These are phyloP conservation scores for Malassezia nana DNA, from an alignment of 1,284 basidiomycete species.

Conservation along the genomic window DNA sequence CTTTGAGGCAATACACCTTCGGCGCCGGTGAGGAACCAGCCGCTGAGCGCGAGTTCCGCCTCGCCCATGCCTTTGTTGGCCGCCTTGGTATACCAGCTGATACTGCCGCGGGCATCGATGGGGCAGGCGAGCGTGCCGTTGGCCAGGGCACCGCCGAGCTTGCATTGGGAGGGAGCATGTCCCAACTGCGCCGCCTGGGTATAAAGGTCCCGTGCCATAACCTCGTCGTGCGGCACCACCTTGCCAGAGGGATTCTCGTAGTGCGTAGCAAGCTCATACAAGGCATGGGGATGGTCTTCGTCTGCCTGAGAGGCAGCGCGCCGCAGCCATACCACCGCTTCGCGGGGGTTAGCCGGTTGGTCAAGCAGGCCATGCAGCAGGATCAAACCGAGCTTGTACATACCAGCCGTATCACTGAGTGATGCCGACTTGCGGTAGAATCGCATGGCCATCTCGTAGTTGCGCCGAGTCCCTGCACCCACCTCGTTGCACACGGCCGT, in stretches of 20 bases:
- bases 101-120: constrained; percentile 80
- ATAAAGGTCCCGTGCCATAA: constrained; percentile 73
- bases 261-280: constrained; percentile 88
- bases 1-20: constrained; percentile 94
- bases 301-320: constrained; percentile 94
- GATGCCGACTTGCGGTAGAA: constrained; percentile 96
- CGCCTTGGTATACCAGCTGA: constrained; percentile 97
- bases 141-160: constrained; percentile 88
- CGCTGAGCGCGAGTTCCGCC: constrained; percentile 86
- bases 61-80: constrained; percentile 89
- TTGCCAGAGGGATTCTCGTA: constrained; percentile 57
- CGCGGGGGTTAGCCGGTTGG: constrained; percentile 73
- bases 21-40: constrained; percentile 76
- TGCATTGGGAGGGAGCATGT: constrained; percentile 86
- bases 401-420: constrained; percentile 89
- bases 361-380: constrained; percentile 74
- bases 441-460: constrained; percentile 75
- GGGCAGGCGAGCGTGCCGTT: constrained; percentile 81
- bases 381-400: constrained; percentile 98
- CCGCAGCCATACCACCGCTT: constrained; percentile 88
- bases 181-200: constrained; percentile 87
- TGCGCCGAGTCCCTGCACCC: constrained; percentile 89
- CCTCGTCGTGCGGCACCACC: constrained; percentile 58
- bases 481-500: constrained; percentile 98
- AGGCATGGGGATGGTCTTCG: constrained; percentile 92